A percentile compares a stretch with the other conserved stretches of the same genome.
These are phyloP conservation scores for Dittrichia graveolens DNA, from an alignment of 129 eudicot genomes.

Conservation along the genomic window DNA sequence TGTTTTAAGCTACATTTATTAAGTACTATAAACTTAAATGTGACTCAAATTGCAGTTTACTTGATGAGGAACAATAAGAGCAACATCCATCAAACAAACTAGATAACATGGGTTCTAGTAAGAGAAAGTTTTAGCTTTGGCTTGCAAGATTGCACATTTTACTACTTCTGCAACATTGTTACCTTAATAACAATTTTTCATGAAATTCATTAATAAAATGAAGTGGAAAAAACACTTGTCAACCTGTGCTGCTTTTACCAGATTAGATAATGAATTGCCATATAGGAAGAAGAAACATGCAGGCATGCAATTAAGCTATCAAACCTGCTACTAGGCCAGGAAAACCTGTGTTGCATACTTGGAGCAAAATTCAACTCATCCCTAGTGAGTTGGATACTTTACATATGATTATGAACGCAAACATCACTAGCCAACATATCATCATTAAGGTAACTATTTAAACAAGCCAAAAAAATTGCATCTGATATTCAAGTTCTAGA, in stretches of 20 bases:
- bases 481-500: slow-evolving; percentile 11
- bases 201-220: slow-evolving; percentile 12
- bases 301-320: slow-evolving; percentile 4
- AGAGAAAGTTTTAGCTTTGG: neutral
- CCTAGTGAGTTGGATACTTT: no score
- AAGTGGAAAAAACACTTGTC: neutral
- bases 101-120: slow-evolving; percentile 2
- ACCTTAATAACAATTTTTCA: neutral
- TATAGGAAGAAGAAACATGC: slow-evolving; percentile 22
- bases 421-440: neutral
- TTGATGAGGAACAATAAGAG: neutral
- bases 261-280: slow-evolving; percentile 1
- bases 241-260: slow-evolving; percentile 11
- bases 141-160: neutral
- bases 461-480: slow-evolving; percentile 2
- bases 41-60: slow-evolving; percentile 9
- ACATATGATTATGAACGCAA: neutral
- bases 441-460: slow-evolving; percentile 8
- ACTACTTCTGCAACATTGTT: slow-evolving; percentile 3
- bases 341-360: no score
- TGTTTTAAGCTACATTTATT: neutral
- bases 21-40: neutral
- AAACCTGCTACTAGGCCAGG: no score
- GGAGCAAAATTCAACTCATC: no score
- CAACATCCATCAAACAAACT: slow-evolving; percentile 6